phyloP scores from a whole-genome alignment of 2,329 filamentous ascomycete species.

The Claviceps monticola region DNA sequence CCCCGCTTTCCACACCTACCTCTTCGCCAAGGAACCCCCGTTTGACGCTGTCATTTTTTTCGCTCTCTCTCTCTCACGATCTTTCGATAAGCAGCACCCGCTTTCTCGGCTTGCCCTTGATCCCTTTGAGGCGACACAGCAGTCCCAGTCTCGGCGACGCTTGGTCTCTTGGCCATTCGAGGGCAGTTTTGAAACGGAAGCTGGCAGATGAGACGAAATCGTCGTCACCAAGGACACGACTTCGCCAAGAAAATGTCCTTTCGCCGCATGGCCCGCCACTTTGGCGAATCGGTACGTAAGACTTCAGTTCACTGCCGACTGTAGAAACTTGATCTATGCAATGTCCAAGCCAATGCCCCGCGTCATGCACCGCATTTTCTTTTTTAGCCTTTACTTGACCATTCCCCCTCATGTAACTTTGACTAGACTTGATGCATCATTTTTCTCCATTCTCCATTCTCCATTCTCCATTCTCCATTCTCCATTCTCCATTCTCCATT shows the following conservation, averaged over 20 bases:
- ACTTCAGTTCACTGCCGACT: neutral
- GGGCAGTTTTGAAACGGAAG: constrained; percentile 1
- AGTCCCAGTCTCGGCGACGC: constrained; percentile 5
- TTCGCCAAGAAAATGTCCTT: constrained; percentile 19
- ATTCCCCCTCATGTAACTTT: too few relatives aligned
- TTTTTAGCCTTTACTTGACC: too few relatives aligned
- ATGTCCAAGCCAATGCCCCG: neutral
- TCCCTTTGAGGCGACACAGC: constrained; percentile 3
- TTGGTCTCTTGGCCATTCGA: neutral
- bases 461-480: too few relatives aligned
- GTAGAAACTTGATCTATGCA: neutral
- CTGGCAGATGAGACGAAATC: constrained; percentile 1
- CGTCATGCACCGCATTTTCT: neutral
- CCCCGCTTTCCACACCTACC: constrained; percentile 3
- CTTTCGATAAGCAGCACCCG: constrained; percentile 2
- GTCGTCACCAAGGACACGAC: neutral
- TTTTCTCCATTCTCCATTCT: too few relatives aligned
- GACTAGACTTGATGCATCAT: too few relatives aligned
- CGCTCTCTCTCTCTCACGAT: neutral
- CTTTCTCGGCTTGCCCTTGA: constrained; percentile 5
- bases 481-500: too few relatives aligned
- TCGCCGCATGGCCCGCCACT: constrained; percentile 30
- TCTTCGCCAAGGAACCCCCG: constrained; percentile 1
- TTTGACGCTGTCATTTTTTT: neutral
- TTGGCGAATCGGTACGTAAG: constrained; percentile 31